Conservation (phyloP, 208 protist species). For the Leishmania arabica region DNA sequence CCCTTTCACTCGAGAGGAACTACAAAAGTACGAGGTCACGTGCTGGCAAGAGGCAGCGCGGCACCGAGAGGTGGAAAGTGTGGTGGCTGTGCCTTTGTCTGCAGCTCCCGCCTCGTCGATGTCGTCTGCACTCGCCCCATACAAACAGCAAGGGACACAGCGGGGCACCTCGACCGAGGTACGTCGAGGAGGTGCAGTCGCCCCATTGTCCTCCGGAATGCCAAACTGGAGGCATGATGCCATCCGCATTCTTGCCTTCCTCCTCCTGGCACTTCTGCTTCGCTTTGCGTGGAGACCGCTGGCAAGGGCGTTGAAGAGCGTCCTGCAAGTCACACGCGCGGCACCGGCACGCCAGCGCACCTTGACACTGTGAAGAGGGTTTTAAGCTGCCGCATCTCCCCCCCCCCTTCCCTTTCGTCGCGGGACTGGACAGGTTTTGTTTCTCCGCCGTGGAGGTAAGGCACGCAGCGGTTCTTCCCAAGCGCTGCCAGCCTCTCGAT, state of each 20-base stretch:
- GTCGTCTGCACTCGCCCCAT: neutral
- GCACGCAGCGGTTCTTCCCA: neutral
- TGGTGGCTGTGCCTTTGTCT: conserved; percentile 1
- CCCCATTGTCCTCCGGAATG: conserved; percentile 2
- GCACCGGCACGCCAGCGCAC: conserved; percentile 31
- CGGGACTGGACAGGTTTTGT: neutral
- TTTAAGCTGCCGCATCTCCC: neutral
- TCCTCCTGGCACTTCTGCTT: conserved; percentile 31
- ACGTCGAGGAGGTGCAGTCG: neutral
- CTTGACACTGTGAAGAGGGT: conserved; percentile 23
- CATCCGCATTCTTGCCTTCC: conserved; percentile 14
- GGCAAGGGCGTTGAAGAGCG: conserved; percentile 19
- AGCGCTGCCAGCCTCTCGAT: neutral
- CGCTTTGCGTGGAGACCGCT: conserved; percentile 32
- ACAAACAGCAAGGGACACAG: conserved; percentile 3
- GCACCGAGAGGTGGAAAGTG: neutral
- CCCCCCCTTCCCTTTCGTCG: no score
- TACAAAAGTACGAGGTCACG: neutral
- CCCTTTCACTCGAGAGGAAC: neutral
- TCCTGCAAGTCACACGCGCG: conserved; percentile 17
- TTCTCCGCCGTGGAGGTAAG: neutral
- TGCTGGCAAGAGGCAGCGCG: conserved; percentile 16
- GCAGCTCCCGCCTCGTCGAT: neutral
- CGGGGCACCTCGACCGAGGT: neutral
- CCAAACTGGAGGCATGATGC: conserved; percentile 28